phyloP scores from a whole-genome alignment of 2,329 filamentous ascomycete species.

The Exophiala aquamarina region DNA sequence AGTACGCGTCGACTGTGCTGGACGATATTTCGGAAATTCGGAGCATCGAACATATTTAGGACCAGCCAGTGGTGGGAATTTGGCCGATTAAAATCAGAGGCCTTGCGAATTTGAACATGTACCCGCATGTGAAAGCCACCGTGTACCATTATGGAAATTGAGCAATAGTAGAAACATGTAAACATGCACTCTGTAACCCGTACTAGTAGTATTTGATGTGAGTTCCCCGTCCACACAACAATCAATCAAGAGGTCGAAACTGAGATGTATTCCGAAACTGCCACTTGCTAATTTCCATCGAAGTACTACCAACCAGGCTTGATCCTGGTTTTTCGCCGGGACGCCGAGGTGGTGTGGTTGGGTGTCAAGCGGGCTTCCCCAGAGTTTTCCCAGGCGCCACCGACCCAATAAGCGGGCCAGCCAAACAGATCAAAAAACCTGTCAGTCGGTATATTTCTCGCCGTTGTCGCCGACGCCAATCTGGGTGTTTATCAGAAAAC shows the following conservation, averaged over 20 bases:
- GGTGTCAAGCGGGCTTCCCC: slow-evolving; percentile 15
- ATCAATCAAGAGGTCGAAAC: not conserved
- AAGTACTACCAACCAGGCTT: not conserved
- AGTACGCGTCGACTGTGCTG: no score
- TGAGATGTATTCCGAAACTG: not conserved
- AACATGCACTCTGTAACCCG: no score
- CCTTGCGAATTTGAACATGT: no score
- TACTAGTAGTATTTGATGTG: no score
- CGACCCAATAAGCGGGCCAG: not conserved
- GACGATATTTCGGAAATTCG: no score
- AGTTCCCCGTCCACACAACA: no score
- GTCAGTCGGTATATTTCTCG: slow-evolving; percentile 10
- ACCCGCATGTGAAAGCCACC: no score
- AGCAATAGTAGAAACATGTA: no score
- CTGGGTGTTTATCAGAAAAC: slow-evolving; percentile 14
- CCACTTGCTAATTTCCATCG: not conserved
- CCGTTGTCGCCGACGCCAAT: slow-evolving; percentile 23
- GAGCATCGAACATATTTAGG: no score
- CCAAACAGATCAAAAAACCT: not conserved
- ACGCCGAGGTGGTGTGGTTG: slow-evolving; percentile 13
- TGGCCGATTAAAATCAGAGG: no score
- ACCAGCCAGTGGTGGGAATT: no score
- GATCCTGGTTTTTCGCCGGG: slow-evolving; percentile 1
- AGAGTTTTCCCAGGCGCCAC: slow-evolving; percentile 17
- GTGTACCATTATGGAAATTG: no score